Evolutionary conservation across 208 protist genomes (phyloP), one percentile per base, ranked within the genome.

Genomic region (Plasmodiophora brassicae): DNA sequence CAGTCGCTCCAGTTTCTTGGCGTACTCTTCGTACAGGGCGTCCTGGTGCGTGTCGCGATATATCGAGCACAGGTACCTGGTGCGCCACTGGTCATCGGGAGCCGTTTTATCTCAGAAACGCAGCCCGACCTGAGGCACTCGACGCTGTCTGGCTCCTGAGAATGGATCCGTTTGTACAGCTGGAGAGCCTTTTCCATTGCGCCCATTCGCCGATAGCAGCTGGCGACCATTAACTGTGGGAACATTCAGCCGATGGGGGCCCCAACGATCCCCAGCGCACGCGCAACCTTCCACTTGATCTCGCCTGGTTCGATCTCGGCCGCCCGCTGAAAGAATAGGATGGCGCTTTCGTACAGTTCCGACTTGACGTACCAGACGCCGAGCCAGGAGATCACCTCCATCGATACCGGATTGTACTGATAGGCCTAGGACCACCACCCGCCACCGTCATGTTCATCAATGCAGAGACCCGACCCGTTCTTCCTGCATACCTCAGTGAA

Each of bases 381-480:
- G 0, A 99, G 93, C 97, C 97, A 99, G 20, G 95, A 95, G 86
- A 98, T 98, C 57, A 98, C 97, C 88, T 98, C 96, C 93, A 99
- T 97, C 90, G 98, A 96, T 50, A 96, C 94, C 87, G 97, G 97
- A 90, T 97, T 97, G 92, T 97, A 97, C n/a, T 95, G 93, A 91
- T 97, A 98, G 32, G 96, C 93, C 92, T 98, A 95, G 14, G 5
- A 78, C 65, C 20, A 32, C 65, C 14, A 57, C 25, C 20, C n/a
- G n/a, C n/a, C n/a, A n/a, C n/a, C n/a, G n/a, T n/a, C n/a, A n/a
- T n/a, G n/a, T n/a, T n/a, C n/a, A n/a, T n/a, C n/a, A n/a, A n/a
- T n/a, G n/a, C n/a, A n/a, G n/a, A n/a, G n/a, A n/a, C n/a, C n/a
- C n/a, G n/a, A n/a, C n/a, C n/a, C n/a, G n/a, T n/a, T n/a, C n/a